A percentile compares a stretch with the other conserved stretches of the same genome.
phyloP scores from a whole-genome alignment of 257 asterid species.

The Thymus mandschuricus region DNA sequence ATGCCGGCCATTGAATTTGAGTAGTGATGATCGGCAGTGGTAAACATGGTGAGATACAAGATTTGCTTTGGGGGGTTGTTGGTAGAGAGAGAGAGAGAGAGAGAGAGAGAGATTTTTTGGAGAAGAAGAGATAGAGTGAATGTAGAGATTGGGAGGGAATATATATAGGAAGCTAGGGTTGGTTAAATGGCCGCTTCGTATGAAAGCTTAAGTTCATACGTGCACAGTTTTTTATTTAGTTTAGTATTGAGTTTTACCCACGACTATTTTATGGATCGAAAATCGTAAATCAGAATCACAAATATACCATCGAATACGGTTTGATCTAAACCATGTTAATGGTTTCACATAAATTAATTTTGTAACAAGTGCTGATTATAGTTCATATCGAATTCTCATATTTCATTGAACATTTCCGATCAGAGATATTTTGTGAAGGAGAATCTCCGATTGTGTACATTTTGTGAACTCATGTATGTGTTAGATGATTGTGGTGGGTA shows the following conservation, averaged over 20 bases:
- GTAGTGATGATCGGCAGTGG: slow-evolving; percentile 36
- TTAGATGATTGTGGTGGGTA: too few species aligned
- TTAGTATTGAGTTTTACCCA: background rate
- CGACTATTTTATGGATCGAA: too few species aligned
- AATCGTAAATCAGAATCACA: too few species aligned
- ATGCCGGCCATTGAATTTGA: slow-evolving; percentile 37
- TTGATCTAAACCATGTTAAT: too few species aligned
- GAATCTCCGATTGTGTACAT: too few species aligned
- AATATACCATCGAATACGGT: too few species aligned
- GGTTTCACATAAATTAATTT: too few species aligned
- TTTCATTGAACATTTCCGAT: too few species aligned
- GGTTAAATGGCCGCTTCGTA: background rate
- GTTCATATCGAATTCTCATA: too few species aligned
- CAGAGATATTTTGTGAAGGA: too few species aligned
- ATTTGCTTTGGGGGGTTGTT: background rate
- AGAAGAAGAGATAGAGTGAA: slow-evolving; percentile 29
- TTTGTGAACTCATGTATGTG: too few species aligned
- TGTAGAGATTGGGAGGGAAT: slow-evolving; percentile 34
- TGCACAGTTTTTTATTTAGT: background rate
- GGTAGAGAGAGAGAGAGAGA: background rate
- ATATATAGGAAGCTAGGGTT: slow-evolving; percentile 26
- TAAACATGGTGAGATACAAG: slow-evolving; percentile 38
- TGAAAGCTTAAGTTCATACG: background rate
- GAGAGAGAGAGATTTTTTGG: slow-evolving; percentile 21
- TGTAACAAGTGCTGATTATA: too few species aligned